Conservation (phyloP, 2,329 filamentous ascomycete genomes). For the Fusarium kyushuense region DNA sequence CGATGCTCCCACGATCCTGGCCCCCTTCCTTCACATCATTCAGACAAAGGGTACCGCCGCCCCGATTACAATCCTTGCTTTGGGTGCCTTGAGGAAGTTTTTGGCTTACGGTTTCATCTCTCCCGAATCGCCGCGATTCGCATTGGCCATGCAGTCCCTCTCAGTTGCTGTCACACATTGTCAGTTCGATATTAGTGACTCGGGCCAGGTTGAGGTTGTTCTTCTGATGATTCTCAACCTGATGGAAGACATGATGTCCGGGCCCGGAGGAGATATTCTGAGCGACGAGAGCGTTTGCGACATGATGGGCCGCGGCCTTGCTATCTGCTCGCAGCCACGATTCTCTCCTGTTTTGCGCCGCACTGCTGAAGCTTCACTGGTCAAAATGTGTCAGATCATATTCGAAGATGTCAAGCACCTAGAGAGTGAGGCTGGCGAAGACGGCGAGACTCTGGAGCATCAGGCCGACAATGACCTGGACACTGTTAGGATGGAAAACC, state of each 20-base stretch:
- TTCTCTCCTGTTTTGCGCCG: conserved; percentile 90
- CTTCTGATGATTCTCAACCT: conserved; percentile 93
- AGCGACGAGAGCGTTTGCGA: conserved; percentile 98
- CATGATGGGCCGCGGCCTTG: conserved; percentile 98
- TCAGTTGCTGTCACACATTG: conserved; percentile 97
- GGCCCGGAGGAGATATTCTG: conserved; percentile 90
- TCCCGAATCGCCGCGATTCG: conserved; percentile 84
- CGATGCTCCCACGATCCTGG: conserved; percentile 88
- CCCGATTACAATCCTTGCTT: conserved; percentile 92
- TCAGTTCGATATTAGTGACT: conserved; percentile 96
- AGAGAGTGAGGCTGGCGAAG: conserved; percentile 76
- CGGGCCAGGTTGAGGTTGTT: conserved; percentile 94
- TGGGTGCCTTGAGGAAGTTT: conserved; percentile 96
- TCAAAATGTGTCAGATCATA: conserved; percentile 98
- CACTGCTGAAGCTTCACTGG: conserved; percentile 96
- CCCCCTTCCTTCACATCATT: conserved; percentile 96
- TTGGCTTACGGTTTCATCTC: conserved; percentile 94
- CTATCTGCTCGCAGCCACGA: conserved; percentile 94
- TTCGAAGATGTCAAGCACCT: conserved; percentile 92
- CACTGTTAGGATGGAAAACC: conserved; percentile 80
- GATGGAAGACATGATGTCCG: conserved; percentile 98
- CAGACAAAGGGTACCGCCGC: conserved; percentile 96
- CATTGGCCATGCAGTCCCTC: conserved; percentile 92
- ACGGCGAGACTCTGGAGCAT: conserved; percentile 73
- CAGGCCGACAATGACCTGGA: conserved; percentile 77